phyloP scores from a whole-genome alignment of 768 basidiomycete genomes.

The Auriscalpium vulgare region DNA sequence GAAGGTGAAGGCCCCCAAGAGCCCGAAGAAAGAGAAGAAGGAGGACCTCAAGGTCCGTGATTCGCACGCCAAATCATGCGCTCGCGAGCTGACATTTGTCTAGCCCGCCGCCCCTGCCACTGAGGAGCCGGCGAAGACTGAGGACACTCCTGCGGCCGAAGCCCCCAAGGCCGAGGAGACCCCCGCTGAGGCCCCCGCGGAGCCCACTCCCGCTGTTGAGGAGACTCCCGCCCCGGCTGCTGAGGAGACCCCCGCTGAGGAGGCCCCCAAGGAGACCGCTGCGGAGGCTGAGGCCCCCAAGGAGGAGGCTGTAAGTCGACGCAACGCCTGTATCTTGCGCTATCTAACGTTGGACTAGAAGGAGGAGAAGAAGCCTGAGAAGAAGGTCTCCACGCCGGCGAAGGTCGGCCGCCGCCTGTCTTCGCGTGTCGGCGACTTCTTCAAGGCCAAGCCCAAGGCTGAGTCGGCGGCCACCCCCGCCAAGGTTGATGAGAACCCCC shows the following conservation, averaged over 20 bases:
- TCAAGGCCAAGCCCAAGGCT: constrained; percentile 64
- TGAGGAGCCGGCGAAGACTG: constrained; percentile 31
- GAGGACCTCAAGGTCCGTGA: constrained; percentile 49
- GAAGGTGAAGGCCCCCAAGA: constrained; percentile 48
- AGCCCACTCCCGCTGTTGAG: constrained; percentile 28
- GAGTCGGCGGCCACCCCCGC: constrained; percentile 42
- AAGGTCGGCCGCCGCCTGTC: constrained; percentile 84
- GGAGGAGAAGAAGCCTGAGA: constrained; percentile 38
- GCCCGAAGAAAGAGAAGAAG: constrained; percentile 71
- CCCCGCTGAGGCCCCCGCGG: constrained; percentile 42
- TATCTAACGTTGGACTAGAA: constrained; percentile 17
- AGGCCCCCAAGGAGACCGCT: constrained; percentile 24
- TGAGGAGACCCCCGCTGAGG: constrained; percentile 23
- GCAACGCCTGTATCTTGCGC: not conserved
- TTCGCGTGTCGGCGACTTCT: constrained; percentile 72
- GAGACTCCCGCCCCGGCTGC: constrained; percentile 33
- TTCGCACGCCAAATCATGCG: not conserved
- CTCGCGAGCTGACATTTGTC: not conserved
- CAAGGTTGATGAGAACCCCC: constrained; percentile 86
- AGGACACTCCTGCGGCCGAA: constrained; percentile 60
- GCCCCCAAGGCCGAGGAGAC: constrained; percentile 38
- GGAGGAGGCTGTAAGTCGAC: constrained; percentile 49
- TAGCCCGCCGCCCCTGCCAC: constrained; percentile 26
- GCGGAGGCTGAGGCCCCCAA: constrained; percentile 39
- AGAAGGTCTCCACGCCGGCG: constrained; percentile 26